Evolutionary conservation across 371 early-diverging fungal species (phyloP).

Genomic region (Mucor indicus): DNA sequence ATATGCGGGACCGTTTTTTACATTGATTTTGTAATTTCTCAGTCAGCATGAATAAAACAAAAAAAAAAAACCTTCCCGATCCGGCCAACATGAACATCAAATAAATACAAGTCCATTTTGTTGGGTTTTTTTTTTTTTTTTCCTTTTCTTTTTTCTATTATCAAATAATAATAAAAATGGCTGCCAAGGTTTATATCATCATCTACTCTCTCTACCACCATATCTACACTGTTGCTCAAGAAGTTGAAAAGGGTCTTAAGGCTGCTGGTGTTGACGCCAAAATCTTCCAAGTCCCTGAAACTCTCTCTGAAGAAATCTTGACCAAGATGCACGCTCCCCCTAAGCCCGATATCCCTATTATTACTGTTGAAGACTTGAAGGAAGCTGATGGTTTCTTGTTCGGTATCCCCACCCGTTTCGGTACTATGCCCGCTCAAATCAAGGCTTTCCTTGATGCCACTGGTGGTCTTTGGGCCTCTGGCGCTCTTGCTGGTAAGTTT

Average conservation of each 20-base stretch:
- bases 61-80: too few species aligned
- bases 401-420: conserved; percentile 77
- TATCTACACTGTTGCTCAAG: conserved; percentile 53
- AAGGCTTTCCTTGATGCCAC: conserved; percentile 69
- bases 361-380: conserved; percentile 53
- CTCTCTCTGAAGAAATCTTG: conserved; percentile 62
- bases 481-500: conserved; percentile 67
- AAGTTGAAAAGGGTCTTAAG: conserved; percentile 61
- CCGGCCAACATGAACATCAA: too few species aligned
- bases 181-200: conserved; percentile 40
- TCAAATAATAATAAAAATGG: conserved; percentile 19
- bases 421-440: conserved; percentile 74
- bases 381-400: conserved; percentile 79
- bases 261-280: conserved; percentile 54
- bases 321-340: conserved; percentile 70
- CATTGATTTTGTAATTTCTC: too few species aligned
- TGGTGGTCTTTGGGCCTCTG: conserved; percentile 71
- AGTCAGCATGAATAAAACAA: too few species aligned
- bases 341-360: conserved; percentile 60
- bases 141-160: too few species aligned
- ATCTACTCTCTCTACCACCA: conserved; percentile 57
- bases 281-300: conserved; percentile 68
- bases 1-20: too few species aligned
- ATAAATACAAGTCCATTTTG: too few species aligned
- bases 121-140: too few species aligned